Percentiles rank a stretch among this genome's conserved stretches.
These are phyloP conservation scores for Phytophthora pluvialis DNA, from an alignment of 352 stramenopile species.

Conservation along the genomic window DNA sequence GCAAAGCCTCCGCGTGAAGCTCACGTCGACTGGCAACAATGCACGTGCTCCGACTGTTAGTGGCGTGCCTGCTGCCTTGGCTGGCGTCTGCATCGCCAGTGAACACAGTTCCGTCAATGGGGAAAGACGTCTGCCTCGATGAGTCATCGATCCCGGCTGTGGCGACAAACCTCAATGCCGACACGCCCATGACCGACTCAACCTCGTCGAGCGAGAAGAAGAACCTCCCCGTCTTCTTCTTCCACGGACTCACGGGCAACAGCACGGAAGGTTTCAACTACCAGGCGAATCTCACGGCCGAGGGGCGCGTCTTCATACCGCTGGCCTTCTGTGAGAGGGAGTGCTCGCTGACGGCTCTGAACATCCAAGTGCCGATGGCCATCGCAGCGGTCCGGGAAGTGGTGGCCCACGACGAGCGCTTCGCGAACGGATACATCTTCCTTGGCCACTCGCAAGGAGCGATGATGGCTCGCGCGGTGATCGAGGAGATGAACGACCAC, in stretches of 20 bases:
- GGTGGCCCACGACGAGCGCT: slow-evolving; percentile 23
- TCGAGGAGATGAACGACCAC: slow-evolving; percentile 69
- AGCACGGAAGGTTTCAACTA: slow-evolving; percentile 28
- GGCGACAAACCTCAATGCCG: slow-evolving; percentile 1
- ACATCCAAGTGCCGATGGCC: slow-evolving; percentile 42
- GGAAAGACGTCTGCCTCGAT: slow-evolving; percentile 28
- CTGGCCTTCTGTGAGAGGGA: slow-evolving; percentile 45
- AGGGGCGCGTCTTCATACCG: slow-evolving; percentile 38
- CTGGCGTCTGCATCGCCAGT: slow-evolving; percentile 3
- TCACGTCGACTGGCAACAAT: slow-evolving; percentile 12
- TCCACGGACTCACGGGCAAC: slow-evolving; percentile 49
- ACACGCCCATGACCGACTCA: background rate
- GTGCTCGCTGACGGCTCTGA: slow-evolving; percentile 40
- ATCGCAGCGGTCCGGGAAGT: slow-evolving; percentile 47
- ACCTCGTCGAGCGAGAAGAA: slow-evolving; percentile 17
- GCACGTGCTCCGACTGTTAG: slow-evolving; percentile 4
- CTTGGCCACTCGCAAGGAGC: slow-evolving; percentile 58
- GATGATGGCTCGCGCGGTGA: slow-evolving; percentile 46
- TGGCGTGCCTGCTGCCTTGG: slow-evolving; percentile 8
- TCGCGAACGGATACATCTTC: slow-evolving; percentile 50
- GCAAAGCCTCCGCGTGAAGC: slow-evolving; percentile 6
- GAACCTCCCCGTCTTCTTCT: slow-evolving; percentile 54
- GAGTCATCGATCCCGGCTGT: slow-evolving; percentile 19
- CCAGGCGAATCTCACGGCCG: slow-evolving; percentile 37
- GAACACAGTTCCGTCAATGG: background rate